Conservation (phyloP, 116 monocot species). For the Cymodocea nodosa region DNA sequence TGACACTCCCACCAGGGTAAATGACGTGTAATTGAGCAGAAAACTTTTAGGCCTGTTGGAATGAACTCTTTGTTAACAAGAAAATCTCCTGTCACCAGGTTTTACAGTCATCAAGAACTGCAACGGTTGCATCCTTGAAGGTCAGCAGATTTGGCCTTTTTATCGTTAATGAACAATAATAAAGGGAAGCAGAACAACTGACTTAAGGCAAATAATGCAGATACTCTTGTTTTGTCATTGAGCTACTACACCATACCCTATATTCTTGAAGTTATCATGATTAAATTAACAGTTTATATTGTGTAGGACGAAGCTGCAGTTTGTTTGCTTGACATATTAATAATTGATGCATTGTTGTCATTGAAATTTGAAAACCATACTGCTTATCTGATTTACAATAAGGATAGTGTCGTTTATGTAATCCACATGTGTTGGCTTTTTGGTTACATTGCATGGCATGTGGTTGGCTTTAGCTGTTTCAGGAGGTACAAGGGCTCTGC, state of each 20-base stretch:
- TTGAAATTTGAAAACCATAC: no score
- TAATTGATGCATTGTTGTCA: no score
- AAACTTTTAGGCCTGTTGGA: no score
- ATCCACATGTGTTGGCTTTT: background rate
- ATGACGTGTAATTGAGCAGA: background rate
- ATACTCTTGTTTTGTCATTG: no score
- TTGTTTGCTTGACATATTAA: no score
- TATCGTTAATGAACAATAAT: background rate
- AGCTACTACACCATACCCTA: no score
- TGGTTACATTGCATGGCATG: background rate
- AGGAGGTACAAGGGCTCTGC: constrained; percentile 7
- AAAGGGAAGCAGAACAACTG: background rate
- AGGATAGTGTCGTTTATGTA: background rate
- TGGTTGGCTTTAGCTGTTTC: no score
- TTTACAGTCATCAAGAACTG: constrained; percentile 17
- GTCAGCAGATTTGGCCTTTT: constrained; percentile 2
- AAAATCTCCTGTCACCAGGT: constrained; percentile 13
- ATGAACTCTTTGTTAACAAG: constrained; percentile 1
- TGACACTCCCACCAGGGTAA: constrained; percentile 40
- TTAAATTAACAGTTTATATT: no score
- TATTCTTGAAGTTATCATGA: no score
- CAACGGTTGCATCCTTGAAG: constrained; percentile 29
- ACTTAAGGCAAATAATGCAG: background rate
- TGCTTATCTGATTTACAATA: background rate
- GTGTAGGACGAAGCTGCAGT: no score